A percentile compares a stretch with the other conserved stretches of the same genome.
Conservation (phyloP, 2,329 filamentous ascomycete genomes). For the Samsoniella hepiali region DNA sequence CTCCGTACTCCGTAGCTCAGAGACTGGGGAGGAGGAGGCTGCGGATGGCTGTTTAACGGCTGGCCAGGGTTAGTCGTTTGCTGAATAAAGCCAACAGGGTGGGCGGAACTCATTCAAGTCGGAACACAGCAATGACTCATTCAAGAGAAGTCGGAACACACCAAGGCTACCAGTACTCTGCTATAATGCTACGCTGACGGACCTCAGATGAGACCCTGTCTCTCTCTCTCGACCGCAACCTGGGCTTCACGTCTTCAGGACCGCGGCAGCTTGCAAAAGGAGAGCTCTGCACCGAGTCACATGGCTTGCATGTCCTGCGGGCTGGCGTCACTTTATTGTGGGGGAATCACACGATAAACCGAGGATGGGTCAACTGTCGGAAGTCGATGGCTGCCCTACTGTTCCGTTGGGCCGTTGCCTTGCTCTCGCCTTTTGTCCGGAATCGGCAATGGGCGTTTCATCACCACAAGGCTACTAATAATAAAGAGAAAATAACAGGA, state of each 20-base stretch:
- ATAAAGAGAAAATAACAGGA: no score
- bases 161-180: not conserved
- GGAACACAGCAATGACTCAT: no score
- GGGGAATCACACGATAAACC: constrained; percentile 1
- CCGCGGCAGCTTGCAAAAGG: not conserved
- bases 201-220: not conserved
- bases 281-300: constrained; percentile 1
- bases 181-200: not conserved
- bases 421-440: not conserved
- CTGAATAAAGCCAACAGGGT: no score
- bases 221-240: not conserved
- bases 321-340: constrained; percentile 1
- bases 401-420: not conserved
- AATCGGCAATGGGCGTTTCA: not conserved
- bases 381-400: not conserved
- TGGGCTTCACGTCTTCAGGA: not conserved
- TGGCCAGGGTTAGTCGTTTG: no score
- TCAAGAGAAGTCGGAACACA: no score
- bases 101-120: no score
- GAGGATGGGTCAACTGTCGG: not conserved
- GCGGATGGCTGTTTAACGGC: no score
- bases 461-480: no score
- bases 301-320: not conserved
- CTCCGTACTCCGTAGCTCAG: no score
- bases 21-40: no score